Evolutionary conservation across 768 basidiomycete genomes (phyloP).

Genomic region (Tubosaeta sp.): DNA sequence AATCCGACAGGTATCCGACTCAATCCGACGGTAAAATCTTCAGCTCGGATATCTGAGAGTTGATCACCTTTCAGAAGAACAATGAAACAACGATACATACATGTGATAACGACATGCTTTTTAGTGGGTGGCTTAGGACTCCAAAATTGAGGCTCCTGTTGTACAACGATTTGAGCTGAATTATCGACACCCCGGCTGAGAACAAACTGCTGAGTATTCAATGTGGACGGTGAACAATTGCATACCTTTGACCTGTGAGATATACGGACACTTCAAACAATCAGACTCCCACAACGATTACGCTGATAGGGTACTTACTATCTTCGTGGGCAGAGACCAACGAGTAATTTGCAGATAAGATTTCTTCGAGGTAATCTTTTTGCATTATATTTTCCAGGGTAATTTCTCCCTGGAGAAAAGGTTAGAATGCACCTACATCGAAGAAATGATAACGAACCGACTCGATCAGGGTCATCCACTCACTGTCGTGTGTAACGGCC

Average conservation of each 20-base stretch:
- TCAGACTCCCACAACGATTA: too few species aligned
- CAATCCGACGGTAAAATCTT: slow-evolving; percentile 2
- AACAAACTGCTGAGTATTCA: too few species aligned
- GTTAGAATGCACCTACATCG: background rate
- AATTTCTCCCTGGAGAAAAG: background rate
- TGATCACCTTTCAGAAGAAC: background rate
- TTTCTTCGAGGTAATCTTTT: background rate
- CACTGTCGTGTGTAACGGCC: slow-evolving; percentile 7
- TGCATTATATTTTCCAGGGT: too few species aligned
- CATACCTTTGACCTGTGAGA: too few species aligned
- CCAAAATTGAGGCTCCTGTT: too few species aligned
- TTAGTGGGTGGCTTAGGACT: too few species aligned
- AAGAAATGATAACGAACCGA: background rate
- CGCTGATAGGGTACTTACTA: too few species aligned
- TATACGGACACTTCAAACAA: too few species aligned
- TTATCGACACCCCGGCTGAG: too few species aligned
- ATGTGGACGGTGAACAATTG: too few species aligned
- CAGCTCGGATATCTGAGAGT: slow-evolving; percentile 4
- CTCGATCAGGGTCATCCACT: slow-evolving; percentile 6
- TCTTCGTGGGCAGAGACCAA: too few species aligned
- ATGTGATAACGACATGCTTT: background rate
- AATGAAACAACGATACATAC: background rate
- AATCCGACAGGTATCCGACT: slow-evolving; percentile 8
- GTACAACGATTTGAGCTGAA: too few species aligned
- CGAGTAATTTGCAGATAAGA: background rate